A percentile compares a stretch with the other conserved stretches of the same genome.
Evolutionary conservation across 2,329 filamentous ascomycete species (phyloP).

Genomic region (Colletotrichum neosansevieriae): DNA sequence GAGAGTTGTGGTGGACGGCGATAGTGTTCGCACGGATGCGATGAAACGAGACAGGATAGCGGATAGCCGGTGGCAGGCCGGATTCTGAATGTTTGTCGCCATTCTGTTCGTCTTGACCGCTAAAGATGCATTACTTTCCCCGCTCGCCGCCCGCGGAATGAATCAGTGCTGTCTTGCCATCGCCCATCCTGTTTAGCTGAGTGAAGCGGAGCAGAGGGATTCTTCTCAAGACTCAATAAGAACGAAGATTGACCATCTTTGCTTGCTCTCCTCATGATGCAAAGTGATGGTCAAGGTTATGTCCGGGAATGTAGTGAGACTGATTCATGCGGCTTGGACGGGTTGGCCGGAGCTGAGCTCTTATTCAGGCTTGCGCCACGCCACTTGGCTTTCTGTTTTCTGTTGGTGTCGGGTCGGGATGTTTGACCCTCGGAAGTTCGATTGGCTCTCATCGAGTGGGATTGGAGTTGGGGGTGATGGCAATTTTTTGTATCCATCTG

Average conservation of each 20-base stretch:
- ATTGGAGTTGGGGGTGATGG: conserved; percentile 30
- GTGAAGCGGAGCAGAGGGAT: neutral
- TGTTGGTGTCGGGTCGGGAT: conserved; percentile 31
- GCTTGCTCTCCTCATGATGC: neutral
- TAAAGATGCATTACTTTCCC: neutral
- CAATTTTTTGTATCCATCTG: conserved; percentile 32
- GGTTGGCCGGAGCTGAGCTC: conserved; percentile 20
- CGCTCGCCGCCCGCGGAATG: neutral
- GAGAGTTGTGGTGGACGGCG: neutral
- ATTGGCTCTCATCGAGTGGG: conserved; percentile 36
- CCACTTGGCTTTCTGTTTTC: conserved; percentile 29
- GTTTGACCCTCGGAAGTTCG: conserved; percentile 24
- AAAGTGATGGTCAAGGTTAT: neutral
- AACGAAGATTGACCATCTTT: neutral
- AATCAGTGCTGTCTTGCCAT: no score
- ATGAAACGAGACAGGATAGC: conserved; percentile 29
- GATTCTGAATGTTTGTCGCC: conserved; percentile 1
- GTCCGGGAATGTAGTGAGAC: conserved; percentile 8
- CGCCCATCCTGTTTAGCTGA: neutral
- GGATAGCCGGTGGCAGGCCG: neutral
- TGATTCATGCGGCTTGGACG: neutral
- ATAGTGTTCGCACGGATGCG: conserved; percentile 27
- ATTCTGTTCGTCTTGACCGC: neutral
- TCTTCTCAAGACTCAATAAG: neutral
- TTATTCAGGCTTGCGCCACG: conserved; percentile 34